Percentiles rank a stretch among this genome's conserved stretches.
Evolutionary conservation across 2,329 filamentous ascomycete genomes (phyloP).

Genomic region (Aureobasidium sp.): DNA sequence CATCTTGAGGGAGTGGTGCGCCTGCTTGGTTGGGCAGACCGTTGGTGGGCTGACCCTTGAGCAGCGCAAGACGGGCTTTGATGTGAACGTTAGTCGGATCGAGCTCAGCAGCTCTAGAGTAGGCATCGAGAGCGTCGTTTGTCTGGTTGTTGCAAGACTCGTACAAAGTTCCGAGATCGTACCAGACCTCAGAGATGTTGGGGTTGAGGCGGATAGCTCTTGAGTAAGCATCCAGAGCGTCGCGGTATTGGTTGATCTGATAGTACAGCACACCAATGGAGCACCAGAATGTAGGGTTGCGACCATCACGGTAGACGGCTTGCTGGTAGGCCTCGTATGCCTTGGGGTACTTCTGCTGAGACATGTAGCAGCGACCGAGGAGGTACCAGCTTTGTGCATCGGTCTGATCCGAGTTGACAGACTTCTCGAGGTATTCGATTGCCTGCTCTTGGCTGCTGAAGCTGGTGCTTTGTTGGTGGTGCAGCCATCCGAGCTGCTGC

Average conservation of each 20-base stretch:
- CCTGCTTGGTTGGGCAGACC: conserved; percentile 62
- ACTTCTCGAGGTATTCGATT: conserved; percentile 96
- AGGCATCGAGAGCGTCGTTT: conserved; percentile 89
- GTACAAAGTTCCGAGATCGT: conserved; percentile 93
- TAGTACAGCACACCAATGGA: conserved; percentile 98
- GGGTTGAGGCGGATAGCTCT: conserved; percentile 93
- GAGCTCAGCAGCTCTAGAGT: conserved; percentile 86
- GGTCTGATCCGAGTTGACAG: conserved; percentile 82
- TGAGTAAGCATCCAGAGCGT: conserved; percentile 95
- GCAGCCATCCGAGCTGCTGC: conserved; percentile 94
- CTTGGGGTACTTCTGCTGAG: conserved; percentile 96
- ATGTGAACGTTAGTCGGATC: conserved; percentile 92
- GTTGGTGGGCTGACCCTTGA: conserved; percentile 66
- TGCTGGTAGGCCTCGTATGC: conserved; percentile 98
- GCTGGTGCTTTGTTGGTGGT: conserved; percentile 89
- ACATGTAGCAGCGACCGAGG: conserved; percentile 97
- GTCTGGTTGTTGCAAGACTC: conserved; percentile 99
- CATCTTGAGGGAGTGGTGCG: conserved; percentile 84
- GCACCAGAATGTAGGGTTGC: conserved; percentile 99
- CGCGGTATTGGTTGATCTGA: conserved; percentile 98
- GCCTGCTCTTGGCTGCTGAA: conserved; percentile 91
- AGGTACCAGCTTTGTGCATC: conserved; percentile 99
- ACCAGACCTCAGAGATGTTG: conserved; percentile 99
- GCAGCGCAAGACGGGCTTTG: conserved; percentile 83
- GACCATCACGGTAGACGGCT: conserved; percentile 93